Percentiles rank a stretch among this genome's conserved stretches.
Evolutionary conservation across 257 asterid genomes (phyloP).

Genomic region (Solanum dulcamara): DNA sequence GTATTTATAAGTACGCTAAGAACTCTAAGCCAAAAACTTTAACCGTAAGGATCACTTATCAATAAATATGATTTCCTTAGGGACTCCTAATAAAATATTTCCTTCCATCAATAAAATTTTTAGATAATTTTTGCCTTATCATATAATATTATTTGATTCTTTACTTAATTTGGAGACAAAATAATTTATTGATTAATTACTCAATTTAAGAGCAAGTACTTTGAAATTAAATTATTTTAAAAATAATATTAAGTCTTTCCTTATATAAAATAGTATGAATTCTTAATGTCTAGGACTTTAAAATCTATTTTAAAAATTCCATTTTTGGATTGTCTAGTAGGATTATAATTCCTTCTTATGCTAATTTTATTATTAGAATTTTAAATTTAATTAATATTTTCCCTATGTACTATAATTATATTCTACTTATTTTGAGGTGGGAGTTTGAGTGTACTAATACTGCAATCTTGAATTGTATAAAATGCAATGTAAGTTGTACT

Average conservation of each 20-base stretch:
- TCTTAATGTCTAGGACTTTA: neutral
- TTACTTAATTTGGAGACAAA: neutral
- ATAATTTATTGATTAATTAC: neutral
- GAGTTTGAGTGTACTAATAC: no score
- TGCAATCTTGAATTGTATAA: no score
- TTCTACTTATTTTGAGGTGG: no score
- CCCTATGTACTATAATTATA: no score
- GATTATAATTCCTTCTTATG: no score
- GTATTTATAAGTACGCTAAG: no score
- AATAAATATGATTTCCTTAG: neutral
- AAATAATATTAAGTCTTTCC: neutral
- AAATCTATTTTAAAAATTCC: neutral
- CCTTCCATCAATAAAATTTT: neutral
- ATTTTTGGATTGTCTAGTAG: neutral
- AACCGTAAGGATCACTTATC: no score
- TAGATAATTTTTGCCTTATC: no score
- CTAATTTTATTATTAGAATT: no score
- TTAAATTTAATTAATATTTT: no score
- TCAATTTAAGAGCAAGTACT: neutral
- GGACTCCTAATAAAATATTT: neutral
- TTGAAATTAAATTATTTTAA: neutral
- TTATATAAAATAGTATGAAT: neutral
- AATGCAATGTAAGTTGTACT: no score
- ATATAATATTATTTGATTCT: neutral
- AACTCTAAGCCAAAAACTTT: no score